Evolutionary conservation across 805 yeast genomes (phyloP), one percentile per base, ranked within the genome.

Genomic region (Ogataea salicorniae): DNA sequence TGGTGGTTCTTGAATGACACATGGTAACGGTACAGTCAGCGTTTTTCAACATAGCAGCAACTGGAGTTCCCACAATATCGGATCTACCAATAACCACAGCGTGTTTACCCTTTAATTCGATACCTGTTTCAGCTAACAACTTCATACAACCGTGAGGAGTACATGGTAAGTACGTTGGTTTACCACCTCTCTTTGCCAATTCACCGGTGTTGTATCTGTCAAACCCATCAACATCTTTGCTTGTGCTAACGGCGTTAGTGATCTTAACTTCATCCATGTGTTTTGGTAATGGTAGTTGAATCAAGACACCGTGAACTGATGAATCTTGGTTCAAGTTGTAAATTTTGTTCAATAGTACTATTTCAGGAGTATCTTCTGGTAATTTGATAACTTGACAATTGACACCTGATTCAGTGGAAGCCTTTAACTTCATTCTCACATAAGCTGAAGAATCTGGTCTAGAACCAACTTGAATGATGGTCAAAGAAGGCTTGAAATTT

Each of bases 61-160:
- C 80, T 37, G 95, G 95, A 46, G 83, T 78, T 51, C 95, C 95
- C 31, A 87, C 95, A 55, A 87, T 87, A 66, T 87, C 92, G 36
- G 91, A 84, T 69, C 95, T 77, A 42, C 95, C 95, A 53, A 87
- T 70, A 20, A 87, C 90, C 38, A 87, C 94, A n/a, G 91, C 92
- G 59, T 80, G 75, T 50, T 82, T 76, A 52, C 94, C 94, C 33
- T 69, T 62, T 41, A 86, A 62, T 8, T 69, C 65, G 20, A 84
- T 76, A 17, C 79, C 76, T 33, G 85, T 73, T 52, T 77, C 74
- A 53, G 78, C 69, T 49, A 87, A 70, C 53, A 87, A 70, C 59
- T 79, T 77, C 68, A 87, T 76, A 56, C 85, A 80, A 26, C 95
- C 95, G 65, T 84, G 77, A 45, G 95, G 95, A 18, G 95, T 87